Evolutionary conservation across 768 basidiomycete genomes (phyloP).

Genomic region (Auriculariales sp.): DNA sequence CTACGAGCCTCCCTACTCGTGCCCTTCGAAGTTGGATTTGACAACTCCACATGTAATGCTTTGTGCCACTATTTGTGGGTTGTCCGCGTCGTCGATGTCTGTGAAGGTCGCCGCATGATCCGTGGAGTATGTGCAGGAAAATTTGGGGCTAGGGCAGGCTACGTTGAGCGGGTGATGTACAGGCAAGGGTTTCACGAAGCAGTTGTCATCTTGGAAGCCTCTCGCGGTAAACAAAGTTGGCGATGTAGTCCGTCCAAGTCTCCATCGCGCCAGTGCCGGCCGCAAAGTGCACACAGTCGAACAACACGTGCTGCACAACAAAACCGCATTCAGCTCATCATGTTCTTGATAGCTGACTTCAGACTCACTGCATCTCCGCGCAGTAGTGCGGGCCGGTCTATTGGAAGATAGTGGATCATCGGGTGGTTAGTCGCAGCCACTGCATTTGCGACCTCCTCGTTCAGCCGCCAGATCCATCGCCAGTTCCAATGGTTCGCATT

Average conservation of each 20-base stretch:
- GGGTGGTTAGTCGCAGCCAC: constrained; percentile 30
- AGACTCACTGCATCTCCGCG: constrained; percentile 49
- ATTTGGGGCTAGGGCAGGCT: neutral
- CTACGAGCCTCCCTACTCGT: too few species aligned
- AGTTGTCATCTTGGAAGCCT: too few species aligned
- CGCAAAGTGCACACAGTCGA: constrained; percentile 34
- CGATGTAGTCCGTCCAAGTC: constrained; percentile 38
- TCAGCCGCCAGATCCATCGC: constrained; percentile 43
- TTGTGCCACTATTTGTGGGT: neutral
- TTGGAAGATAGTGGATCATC: constrained; percentile 41
- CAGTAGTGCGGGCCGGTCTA: constrained; percentile 45
- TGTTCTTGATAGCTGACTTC: neutral
- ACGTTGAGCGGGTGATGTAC: too few species aligned
- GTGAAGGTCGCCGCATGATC: neutral
- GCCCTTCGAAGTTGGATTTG: too few species aligned
- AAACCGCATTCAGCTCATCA: neutral
- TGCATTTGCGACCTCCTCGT: constrained; percentile 38
- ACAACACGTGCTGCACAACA: constrained; percentile 21
- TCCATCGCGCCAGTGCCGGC: constrained; percentile 32
- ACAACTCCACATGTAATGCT: too few species aligned
- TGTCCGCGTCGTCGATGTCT: neutral
- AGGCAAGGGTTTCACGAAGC: neutral
- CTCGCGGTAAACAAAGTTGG: constrained; percentile 27
- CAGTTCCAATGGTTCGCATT: constrained; percentile 47
- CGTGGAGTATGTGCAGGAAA: neutral